Conservation (phyloP, 2,329 filamentous ascomycete genomes). For the Diaporthe sp. region DNA sequence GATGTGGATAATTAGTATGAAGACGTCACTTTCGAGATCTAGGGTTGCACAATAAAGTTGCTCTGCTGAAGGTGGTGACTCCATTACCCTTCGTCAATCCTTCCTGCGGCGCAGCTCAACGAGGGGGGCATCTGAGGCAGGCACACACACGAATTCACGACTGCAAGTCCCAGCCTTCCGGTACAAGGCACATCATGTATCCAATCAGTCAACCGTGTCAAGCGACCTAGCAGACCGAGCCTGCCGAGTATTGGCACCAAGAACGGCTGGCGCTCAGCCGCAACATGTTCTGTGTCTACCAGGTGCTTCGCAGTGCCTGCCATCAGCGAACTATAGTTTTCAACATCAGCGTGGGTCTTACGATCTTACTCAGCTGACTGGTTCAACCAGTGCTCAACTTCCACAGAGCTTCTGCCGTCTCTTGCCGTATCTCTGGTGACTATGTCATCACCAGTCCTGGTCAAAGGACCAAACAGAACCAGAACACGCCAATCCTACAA, state of each 20-base stretch:
- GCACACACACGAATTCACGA: no score
- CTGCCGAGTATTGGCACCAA: background rate
- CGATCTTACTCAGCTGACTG: constrained; percentile 13
- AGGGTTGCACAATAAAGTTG: background rate
- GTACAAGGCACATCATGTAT: no score
- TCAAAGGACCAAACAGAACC: background rate
- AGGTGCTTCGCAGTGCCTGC: background rate
- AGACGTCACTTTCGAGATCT: background rate
- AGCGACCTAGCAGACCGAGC: background rate
- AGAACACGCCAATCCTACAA: background rate
- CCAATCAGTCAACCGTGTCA: background rate
- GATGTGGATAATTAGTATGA: background rate
- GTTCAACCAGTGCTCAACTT: background rate
- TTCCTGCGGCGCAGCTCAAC: background rate
- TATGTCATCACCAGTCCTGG: no score
- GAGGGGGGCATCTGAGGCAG: background rate
- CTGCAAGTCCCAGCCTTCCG: background rate
- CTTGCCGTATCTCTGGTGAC: background rate
- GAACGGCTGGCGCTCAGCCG: background rate
- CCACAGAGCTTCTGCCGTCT: background rate
- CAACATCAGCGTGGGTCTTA: no score
- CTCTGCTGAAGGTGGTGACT: no score
- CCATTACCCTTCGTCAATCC: background rate
- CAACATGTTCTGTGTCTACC: no score
- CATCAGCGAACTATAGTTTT: background rate